phyloP scores from a whole-genome alignment of 768 basidiomycete genomes.

The Suillus fuscotomentosus region DNA sequence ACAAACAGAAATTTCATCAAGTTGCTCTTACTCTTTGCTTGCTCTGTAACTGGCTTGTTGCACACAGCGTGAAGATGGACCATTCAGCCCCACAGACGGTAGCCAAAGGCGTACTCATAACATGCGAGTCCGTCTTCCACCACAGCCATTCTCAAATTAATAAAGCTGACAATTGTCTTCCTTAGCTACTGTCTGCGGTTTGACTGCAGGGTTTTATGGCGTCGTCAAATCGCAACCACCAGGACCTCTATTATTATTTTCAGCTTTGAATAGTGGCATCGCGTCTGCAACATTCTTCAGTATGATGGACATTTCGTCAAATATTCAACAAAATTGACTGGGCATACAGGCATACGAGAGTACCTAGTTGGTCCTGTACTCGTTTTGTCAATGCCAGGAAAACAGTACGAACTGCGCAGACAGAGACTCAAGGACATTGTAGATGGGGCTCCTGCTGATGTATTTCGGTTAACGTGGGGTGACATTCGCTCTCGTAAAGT shows the following conservation, averaged over 20 bases:
- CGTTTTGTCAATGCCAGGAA: conserved; percentile 40
- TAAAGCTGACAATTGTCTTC: conserved; percentile 27
- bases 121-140: conserved; percentile 78
- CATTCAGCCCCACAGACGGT: conserved; percentile 41
- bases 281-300: conserved; percentile 79
- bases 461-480: conserved; percentile 37
- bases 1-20: background rate
- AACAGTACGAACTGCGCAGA: conserved; percentile 46
- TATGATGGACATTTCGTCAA: conserved; percentile 33
- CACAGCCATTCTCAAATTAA: conserved; percentile 10
- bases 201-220: conserved; percentile 41
- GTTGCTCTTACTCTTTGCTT: background rate
- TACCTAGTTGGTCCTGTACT: conserved; percentile 69
- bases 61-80: conserved; percentile 20
- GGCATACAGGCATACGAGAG: conserved; percentile 64
- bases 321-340: background rate
- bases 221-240: conserved; percentile 48
- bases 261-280: conserved; percentile 71
- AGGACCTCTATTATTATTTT: conserved; percentile 50
- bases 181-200: conserved; percentile 58
- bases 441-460: conserved; percentile 16
- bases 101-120: conserved; percentile 55
- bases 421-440: conserved; percentile 25
- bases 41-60: background rate
- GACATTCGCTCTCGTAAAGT: conserved; percentile 60